A percentile compares a stretch with the other conserved stretches of the same genome.
These are phyloP conservation scores for Blumeria graminis DNA, from an alignment of 2,329 filamentous ascomycete species.

Conservation along the genomic window DNA sequence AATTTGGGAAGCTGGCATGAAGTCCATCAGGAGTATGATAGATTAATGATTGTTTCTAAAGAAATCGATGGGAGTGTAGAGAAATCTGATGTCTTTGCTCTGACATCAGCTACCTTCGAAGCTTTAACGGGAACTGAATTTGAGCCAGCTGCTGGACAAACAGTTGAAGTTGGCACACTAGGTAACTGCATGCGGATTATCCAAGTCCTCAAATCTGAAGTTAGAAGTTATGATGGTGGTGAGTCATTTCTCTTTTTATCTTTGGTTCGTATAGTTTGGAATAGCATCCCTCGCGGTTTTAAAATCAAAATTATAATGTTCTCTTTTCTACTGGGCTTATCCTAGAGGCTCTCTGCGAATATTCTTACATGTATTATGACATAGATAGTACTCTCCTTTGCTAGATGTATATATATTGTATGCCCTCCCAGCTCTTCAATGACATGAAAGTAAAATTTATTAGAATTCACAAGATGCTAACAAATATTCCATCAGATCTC, in stretches of 20 bases:
- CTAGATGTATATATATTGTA: no score
- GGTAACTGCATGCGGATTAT: conserved; percentile 61
- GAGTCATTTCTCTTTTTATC: conserved; percentile 17
- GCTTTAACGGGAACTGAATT: conserved; percentile 68
- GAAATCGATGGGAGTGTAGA: conserved; percentile 37
- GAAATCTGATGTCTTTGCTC: conserved; percentile 52
- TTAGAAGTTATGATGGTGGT: conserved; percentile 80
- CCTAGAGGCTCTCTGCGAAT: no score
- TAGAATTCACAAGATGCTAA: no score
- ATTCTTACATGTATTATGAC: no score
- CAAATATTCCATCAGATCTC: conserved; percentile 32
- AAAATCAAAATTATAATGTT: no score
- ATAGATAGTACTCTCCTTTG: no score
- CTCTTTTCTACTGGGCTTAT: no score
- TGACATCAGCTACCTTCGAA: conserved; percentile 51
- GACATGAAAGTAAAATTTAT: no score
- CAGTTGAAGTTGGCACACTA: conserved; percentile 65
- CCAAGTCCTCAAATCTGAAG: conserved; percentile 66
- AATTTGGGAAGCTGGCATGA: conserved; percentile 24
- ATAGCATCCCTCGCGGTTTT: no score
- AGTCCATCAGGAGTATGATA: conserved; percentile 39
- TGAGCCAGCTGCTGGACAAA: conserved; percentile 68
- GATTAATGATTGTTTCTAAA: conserved; percentile 66
- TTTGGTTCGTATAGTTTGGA: no score
- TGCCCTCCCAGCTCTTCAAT: no score